Percentiles rank a stretch among this genome's conserved stretches.
These are phyloP conservation scores for Infundibulicybe gibba DNA, from an alignment of 768 basidiomycete species.

Conservation along the genomic window DNA sequence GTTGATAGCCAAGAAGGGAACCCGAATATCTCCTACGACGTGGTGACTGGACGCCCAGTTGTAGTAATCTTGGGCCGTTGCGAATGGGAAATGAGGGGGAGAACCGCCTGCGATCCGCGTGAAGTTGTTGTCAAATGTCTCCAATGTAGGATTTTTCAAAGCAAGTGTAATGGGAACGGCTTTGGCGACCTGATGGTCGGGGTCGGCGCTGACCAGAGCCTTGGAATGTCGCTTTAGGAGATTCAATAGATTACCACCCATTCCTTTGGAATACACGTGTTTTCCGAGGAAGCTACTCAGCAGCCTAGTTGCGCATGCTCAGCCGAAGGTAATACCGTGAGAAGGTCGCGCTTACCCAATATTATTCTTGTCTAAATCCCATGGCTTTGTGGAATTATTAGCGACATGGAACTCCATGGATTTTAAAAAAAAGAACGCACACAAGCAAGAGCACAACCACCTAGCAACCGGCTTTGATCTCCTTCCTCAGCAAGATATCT, in stretches of 20 bases:
- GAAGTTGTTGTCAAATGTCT: constrained; percentile 58
- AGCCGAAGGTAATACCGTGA: constrained; percentile 10
- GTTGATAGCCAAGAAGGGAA: constrained; percentile 76
- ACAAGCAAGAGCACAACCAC: constrained; percentile 71
- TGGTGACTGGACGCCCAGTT: constrained; percentile 57
- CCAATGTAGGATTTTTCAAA: constrained; percentile 50
- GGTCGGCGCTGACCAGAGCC: constrained; percentile 38
- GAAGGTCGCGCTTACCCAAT: constrained; percentile 28
- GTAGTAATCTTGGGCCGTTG: constrained; percentile 44
- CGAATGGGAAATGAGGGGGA: constrained; percentile 49
- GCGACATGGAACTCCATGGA: neutral
- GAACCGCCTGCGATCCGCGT: constrained; percentile 71
- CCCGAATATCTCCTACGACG: constrained; percentile 51
- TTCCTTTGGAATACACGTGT: constrained; percentile 69
- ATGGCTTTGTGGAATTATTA: constrained; percentile 34
- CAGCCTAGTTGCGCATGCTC: constrained; percentile 37
- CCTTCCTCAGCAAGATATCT: constrained; percentile 88
- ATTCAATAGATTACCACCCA: constrained; percentile 71
- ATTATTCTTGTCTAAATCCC: constrained; percentile 50
- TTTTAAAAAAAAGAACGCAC: constrained; percentile 46
- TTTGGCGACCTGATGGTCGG: constrained; percentile 47
- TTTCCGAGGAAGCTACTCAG: constrained; percentile 51
- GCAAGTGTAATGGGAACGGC: constrained; percentile 40
- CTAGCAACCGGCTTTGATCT: constrained; percentile 51
- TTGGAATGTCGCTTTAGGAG: constrained; percentile 50